Evolutionary conservation across 192 early-diverging fungal genomes (phyloP), one percentile per base, ranked within the genome.

Genomic region (Gigaspora rosea): DNA sequence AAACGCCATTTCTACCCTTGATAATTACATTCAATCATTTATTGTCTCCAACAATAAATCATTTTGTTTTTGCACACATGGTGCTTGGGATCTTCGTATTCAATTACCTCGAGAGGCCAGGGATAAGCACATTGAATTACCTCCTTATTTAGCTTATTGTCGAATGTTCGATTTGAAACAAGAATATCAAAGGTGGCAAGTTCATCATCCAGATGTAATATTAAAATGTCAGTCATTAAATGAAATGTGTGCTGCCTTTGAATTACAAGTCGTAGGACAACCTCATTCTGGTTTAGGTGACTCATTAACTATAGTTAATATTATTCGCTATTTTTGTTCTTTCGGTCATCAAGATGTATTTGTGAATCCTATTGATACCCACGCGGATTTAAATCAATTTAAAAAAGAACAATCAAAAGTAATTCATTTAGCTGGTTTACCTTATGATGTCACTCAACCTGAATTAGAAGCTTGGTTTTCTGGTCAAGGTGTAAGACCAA

Each of bases 31-130:
- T 49, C 79, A 83, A 36, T 78, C 66, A 0, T 82, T 91, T 66
- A 86, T 91, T 33, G 72, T 84, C 15, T 76, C 80, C 41, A 76
- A 88, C 66, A 81, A 80, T 9, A 80, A 82, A 22, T 81, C 82
- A 3, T 91, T 94, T 77, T 88, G 88, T 58, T 90, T 94, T 80
- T 91, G 92, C 41, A 90, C 91, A 2, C 91, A 93, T 79, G 90
- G 89, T 46, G 92, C 90, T 8, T 89, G 87, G 87, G 88, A 91
- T 56, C 78, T 94, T 22, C 89, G 92, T 15, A 90, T 88, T 70
- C 91, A 93, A 75, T 76, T 94, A 1, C 85, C 88, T 2, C 73
- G 89, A 18, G 91, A 94, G 62, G 88, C 90, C 32, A 80, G 84
- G 36, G 88, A 90, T 59, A 94, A 94, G 78, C 75, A 79, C 32